A percentile compares a stretch with the other conserved stretches of the same genome.
Conservation (phyloP, 202 grass and related monocot species). For the Saccharum hybrid region DNA sequence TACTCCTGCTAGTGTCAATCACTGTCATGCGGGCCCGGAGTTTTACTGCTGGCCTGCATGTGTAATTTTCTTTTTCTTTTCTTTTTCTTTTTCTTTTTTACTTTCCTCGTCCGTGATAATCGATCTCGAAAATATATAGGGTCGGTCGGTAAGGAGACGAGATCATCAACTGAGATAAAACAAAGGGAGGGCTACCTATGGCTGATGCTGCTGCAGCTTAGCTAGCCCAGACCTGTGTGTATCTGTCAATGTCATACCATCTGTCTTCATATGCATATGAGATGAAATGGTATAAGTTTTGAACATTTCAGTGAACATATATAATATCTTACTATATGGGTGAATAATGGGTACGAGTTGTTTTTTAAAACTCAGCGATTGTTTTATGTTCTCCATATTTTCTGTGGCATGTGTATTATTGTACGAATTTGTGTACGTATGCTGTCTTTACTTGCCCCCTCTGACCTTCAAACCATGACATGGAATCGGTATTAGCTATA, state of each 20-base stretch:
- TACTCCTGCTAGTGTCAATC: neutral
- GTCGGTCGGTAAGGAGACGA: slow-evolving; percentile 39
- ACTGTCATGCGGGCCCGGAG: slow-evolving; percentile 45
- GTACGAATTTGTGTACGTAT: neutral
- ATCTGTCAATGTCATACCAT: slow-evolving; percentile 4
- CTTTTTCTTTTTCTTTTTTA: neutral
- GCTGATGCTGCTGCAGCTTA: no score
- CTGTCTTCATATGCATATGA: slow-evolving; percentile 26
- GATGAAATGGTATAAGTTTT: slow-evolving; percentile 44
- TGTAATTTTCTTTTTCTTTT: slow-evolving; percentile 8
- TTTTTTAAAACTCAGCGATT: neutral
- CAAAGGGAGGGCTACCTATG: neutral
- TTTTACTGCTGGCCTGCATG: slow-evolving; percentile 45
- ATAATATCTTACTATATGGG: no score
- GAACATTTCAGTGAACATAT: neutral
- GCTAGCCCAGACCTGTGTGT: slow-evolving; percentile 34
- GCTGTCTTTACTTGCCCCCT: neutral
- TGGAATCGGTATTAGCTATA: neutral
- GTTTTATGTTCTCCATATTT: neutral
- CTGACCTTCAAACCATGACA: neutral
- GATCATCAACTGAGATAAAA: slow-evolving; percentile 13
- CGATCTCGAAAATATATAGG: slow-evolving; percentile 32
- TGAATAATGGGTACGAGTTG: no score
- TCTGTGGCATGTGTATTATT: neutral
- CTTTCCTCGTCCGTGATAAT: slow-evolving; percentile 43